Conservation (phyloP, 2,329 filamentous ascomycete genomes). For the Rasamsonia emersonii region DNA sequence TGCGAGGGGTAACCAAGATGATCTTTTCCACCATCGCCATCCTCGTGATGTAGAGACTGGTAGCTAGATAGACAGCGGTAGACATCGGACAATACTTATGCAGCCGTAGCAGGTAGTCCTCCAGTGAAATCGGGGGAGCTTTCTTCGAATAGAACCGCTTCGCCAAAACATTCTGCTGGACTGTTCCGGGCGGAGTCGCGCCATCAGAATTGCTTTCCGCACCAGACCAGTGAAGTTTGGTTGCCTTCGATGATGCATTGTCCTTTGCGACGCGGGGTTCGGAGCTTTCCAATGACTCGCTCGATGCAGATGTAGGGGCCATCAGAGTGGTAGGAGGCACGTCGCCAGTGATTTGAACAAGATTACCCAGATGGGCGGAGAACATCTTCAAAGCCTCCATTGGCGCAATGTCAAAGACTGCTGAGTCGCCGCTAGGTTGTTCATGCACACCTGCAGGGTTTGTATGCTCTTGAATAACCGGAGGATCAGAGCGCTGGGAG, state of each 20-base stretch:
- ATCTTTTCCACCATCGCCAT: constrained; percentile 68
- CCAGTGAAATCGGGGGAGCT: constrained; percentile 71
- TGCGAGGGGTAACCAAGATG: constrained; percentile 72
- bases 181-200: constrained; percentile 61
- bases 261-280: constrained; percentile 16
- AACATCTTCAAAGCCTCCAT: constrained; percentile 71
- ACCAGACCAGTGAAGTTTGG: constrained; percentile 29
- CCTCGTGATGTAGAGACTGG: constrained; percentile 77
- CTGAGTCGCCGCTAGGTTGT: no score
- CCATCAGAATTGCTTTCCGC: constrained; percentile 41
- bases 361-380: constrained; percentile 56
- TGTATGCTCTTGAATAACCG: no score
- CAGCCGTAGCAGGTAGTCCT: constrained; percentile 77
- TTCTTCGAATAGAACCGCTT: constrained; percentile 90
- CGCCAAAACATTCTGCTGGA: constrained; percentile 78
- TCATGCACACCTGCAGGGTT: no score
- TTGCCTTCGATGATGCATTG: constrained; percentile 16
- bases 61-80: constrained; percentile 84
- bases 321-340: constrained; percentile 62
- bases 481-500: no score
- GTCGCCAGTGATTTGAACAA: constrained; percentile 46
- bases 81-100: constrained; percentile 91
- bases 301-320: constrained; percentile 40
- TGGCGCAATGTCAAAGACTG: constrained; percentile 60
- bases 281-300: constrained; percentile 34